Conservation (phyloP, 371 early-diverging fungal genomes). For the Mortierella sp. region DNA sequence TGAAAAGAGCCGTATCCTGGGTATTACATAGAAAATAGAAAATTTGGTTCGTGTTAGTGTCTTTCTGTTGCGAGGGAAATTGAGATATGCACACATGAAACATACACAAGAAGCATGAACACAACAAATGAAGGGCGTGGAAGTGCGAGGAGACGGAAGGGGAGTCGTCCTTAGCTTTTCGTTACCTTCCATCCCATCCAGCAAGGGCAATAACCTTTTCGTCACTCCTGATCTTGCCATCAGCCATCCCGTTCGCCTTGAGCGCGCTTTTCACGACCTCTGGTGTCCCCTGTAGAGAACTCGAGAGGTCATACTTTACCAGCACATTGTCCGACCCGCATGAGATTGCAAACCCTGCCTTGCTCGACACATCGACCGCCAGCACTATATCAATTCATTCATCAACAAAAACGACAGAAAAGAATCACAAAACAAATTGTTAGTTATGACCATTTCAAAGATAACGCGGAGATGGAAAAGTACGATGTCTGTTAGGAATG, state of each 20-base stretch:
- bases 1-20: conserved; percentile 44
- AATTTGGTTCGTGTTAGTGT: not conserved
- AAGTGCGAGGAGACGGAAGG: not conserved
- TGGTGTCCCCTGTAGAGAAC: conserved; percentile 30
- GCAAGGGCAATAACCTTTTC: conserved; percentile 42
- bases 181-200: conserved; percentile 59
- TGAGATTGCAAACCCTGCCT: conserved; percentile 30
- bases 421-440: not conserved
- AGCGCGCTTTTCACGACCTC: conserved; percentile 18
- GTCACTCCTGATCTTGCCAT: conserved; percentile 37
- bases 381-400: conserved; percentile 17
- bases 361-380: conserved; percentile 32
- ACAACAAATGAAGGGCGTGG: not conserved
- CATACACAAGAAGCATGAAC: not conserved
- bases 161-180: not conserved
- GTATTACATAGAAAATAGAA: not conserved
- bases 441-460: not conserved
- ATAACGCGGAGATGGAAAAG: conserved; percentile 3
- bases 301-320: conserved; percentile 27
- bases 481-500: not conserved
- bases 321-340: conserved; percentile 44
- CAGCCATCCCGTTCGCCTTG: conserved; percentile 45
- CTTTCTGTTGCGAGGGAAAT: not conserved
- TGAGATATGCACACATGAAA: not conserved
- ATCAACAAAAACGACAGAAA: not conserved